Conservation (phyloP, 2,329 filamentous ascomycete genomes). For the Scorias spongiosa region DNA sequence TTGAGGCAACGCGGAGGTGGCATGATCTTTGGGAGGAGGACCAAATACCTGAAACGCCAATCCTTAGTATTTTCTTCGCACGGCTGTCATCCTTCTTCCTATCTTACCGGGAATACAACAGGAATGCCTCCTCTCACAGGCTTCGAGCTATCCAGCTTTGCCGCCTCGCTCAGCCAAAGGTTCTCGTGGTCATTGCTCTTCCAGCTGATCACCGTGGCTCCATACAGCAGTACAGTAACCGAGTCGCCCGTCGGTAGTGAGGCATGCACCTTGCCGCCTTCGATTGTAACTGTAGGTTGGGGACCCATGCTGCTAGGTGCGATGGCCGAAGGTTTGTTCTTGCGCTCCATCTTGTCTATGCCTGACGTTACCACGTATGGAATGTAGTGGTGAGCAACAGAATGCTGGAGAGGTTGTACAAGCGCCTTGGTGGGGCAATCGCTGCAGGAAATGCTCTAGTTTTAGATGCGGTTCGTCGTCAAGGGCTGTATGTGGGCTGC, state of each 20-base stretch:
- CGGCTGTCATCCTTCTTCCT: neutral
- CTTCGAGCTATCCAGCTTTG: conserved; percentile 72
- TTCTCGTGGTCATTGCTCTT: conserved; percentile 68
- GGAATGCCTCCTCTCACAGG: conserved; percentile 84
- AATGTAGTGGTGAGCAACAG: neutral
- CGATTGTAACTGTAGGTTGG: conserved; percentile 62
- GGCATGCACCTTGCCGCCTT: conserved; percentile 60
- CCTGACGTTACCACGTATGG: neutral
- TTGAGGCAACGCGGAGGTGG: conserved; percentile 69
- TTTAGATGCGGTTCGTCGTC: neutral
- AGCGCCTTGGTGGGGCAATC: neutral
- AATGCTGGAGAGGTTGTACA: neutral
- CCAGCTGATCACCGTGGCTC: conserved; percentile 88
- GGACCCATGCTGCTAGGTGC: conserved; percentile 50
- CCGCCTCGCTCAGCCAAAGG: conserved; percentile 68
- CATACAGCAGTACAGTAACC: conserved; percentile 73
- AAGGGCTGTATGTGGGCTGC: neutral
- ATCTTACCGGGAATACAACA: conserved; percentile 73
- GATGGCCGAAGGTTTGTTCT: conserved; percentile 65
- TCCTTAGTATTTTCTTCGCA: neutral
- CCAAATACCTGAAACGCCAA: conserved; percentile 59
- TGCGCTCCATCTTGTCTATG: conserved; percentile 48
- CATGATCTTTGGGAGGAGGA: conserved; percentile 56
- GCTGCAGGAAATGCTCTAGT: neutral
- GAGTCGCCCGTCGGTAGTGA: conserved; percentile 73